A percentile compares a stretch with the other conserved stretches of the same genome.
phyloP scores from a whole-genome alignment of 352 stramenopile species.

The Pythium rishiriense region DNA sequence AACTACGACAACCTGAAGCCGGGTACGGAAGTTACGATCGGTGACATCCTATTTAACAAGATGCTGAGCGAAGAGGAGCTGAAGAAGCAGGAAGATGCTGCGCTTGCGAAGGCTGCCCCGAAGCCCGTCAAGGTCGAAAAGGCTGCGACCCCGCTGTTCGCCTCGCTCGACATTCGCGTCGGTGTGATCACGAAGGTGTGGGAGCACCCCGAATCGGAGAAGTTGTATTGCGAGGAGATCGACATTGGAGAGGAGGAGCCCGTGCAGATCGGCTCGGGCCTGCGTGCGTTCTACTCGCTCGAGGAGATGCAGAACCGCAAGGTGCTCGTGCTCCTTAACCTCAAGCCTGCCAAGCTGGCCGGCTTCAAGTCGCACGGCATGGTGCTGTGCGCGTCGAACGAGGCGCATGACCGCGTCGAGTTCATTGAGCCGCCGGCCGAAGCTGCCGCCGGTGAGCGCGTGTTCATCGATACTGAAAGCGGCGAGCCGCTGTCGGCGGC shows the following conservation, averaged over 20 bases:
- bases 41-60: constrained; percentile 96
- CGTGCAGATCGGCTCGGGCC: constrained; percentile 94
- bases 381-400: constrained; percentile 94
- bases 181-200: constrained; percentile 80
- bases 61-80: constrained; percentile 79
- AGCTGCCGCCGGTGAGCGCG: constrained; percentile 90
- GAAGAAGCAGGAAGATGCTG: constrained; percentile 54
- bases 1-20: constrained; percentile 92
- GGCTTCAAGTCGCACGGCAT: constrained; percentile 97
- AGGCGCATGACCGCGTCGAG: constrained; percentile 91
- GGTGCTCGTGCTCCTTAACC: constrained; percentile 97
- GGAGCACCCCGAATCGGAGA: constrained; percentile 88
- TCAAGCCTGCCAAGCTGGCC: constrained; percentile 97
- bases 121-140: constrained; percentile 52
- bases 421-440: constrained; percentile 94
- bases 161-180: constrained; percentile 80
- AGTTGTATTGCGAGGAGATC: constrained; percentile 99
- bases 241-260: constrained; percentile 94
- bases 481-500: constrained; percentile 72
- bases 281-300: constrained; percentile 94
- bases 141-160: constrained; percentile 59
- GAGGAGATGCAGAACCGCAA: constrained; percentile 95
- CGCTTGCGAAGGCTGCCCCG: constrained; percentile 42
- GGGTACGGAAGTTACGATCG: constrained; percentile 90
- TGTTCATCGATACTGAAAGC: constrained; percentile 81